Evolutionary conservation across 139 green algal species (phyloP).

Genomic region (Closterium sp.): DNA sequence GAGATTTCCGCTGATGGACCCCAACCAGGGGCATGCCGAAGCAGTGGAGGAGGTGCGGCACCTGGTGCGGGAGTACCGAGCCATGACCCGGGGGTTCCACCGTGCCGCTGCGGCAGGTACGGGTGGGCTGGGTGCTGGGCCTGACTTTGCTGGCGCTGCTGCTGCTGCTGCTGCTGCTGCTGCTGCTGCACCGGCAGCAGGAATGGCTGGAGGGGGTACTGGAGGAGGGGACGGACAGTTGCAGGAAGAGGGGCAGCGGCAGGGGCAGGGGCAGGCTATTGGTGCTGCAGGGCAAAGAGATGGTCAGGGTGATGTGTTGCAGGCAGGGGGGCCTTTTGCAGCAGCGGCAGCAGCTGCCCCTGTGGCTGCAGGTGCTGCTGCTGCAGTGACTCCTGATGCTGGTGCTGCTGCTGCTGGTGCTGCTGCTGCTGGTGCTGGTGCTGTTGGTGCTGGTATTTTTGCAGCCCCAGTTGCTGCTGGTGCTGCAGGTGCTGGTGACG

Average conservation of each 20-base stretch:
- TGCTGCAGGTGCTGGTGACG: background rate
- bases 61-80: background rate
- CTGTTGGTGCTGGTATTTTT: background rate
- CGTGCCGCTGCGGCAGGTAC: background rate
- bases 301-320: background rate
- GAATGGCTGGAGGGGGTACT: background rate
- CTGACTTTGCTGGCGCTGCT: background rate
- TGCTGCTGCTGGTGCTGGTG: background rate
- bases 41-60: background rate
- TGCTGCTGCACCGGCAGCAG: background rate
- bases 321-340: background rate
- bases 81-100: background rate
- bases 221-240: too few species aligned
- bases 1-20: too few species aligned
- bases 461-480: background rate
- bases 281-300: background rate
- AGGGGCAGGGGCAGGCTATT: background rate
- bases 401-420: background rate
- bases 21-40: background rate
- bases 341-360: too few species aligned
- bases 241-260: too few species aligned
- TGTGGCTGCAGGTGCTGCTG: background rate
- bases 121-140: background rate
- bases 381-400: background rate
- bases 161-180: background rate